Conservation (phyloP, 1,284 basidiomycete genomes). For the Irpex sp. region DNA sequence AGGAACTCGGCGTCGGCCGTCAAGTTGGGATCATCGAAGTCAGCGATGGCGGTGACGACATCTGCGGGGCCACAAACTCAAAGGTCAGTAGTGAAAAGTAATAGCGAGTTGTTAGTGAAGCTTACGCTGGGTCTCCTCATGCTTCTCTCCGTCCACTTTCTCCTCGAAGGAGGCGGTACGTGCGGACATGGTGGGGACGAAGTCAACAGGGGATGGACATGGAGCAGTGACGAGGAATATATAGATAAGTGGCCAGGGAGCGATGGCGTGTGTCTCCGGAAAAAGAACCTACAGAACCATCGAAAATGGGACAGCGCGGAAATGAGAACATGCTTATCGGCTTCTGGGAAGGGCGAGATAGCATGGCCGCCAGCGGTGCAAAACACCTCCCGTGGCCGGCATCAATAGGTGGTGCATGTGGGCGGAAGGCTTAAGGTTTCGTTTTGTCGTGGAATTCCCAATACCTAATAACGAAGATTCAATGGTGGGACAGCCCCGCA, state of each 20-base stretch:
- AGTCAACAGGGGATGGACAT: not conserved
- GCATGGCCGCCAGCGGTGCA: not conserved
- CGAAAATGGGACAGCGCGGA: not conserved
- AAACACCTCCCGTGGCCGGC: not conserved
- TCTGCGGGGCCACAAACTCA: not conserved
- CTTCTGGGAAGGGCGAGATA: not conserved
- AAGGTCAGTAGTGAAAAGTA: not conserved
- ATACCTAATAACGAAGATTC: not conserved
- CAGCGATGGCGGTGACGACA: conserved; percentile 7
- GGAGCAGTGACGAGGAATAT: not conserved
- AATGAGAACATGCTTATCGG: not conserved
- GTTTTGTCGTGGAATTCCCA: not conserved
- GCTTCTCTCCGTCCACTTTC: conserved; percentile 9
- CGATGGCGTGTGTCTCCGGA: not conserved
- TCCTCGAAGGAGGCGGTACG: conserved; percentile 6
- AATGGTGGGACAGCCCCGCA: not conserved
- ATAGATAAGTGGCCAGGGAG: not conserved
- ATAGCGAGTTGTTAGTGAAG: not conserved
- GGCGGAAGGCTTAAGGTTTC: not conserved
- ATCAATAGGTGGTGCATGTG: not conserved
- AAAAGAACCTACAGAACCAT: not conserved
- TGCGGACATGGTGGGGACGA: conserved; percentile 14
- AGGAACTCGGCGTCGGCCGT: conserved; percentile 10
- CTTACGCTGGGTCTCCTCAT: not conserved
- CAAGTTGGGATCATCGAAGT: conserved; percentile 19